Base-by-base conservation (phyloP, 352 stramenopile species). In the Globisporangium apiculatum region DNA sequence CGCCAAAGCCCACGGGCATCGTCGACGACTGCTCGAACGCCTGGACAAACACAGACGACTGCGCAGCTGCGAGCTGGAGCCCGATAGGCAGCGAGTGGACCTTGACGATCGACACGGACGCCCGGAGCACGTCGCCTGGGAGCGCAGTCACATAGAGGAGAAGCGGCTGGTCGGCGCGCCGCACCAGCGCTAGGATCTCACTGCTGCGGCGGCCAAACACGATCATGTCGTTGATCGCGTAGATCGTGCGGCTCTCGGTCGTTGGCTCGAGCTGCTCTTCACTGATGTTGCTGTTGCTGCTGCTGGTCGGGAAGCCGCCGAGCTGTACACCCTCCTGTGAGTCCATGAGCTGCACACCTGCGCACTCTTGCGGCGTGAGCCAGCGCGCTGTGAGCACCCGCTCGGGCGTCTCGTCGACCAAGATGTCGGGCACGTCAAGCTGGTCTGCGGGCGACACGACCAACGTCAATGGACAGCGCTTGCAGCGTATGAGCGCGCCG, bases 71-170 rank as follows among this genome's bases (percentile, higher is more conserved):
- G 4, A 91, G 37, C 18, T 62, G 62, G 40, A 89, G 48, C 5
- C 66, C 67, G 38, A 88, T 60, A 7, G 66, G 65, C 35, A 87
- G 51, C 17, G 53, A 57, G 61, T 72, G 62, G 46, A 64, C 76
- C 53, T 75, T 80, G 7, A 89, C 68, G 60, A 92, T 88, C 53
- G 82, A 89, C 14, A 87, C 69, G 8, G 70, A 86, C 0, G 82
- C 74, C 18, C 71, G 68, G 15, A 90, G 53, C 48, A 76, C 82
- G 35, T 81, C 73, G 9, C 69, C 68, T 17, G 79, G 75, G 2
- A 86, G 55, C 8, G 64, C 66, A 4, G 68, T 75, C 51, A 83
- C 58, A 55, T 81, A 84, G 31, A 87, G 18, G 11, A 71, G 62
- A 11, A 77, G 52, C 12, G 75, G 73, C 12, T 76, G 53, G 36